A percentile compares a stretch with the other conserved stretches of the same genome.
Conservation (phyloP, 805 yeast genomes). For the Soucietia sequanensis region DNA sequence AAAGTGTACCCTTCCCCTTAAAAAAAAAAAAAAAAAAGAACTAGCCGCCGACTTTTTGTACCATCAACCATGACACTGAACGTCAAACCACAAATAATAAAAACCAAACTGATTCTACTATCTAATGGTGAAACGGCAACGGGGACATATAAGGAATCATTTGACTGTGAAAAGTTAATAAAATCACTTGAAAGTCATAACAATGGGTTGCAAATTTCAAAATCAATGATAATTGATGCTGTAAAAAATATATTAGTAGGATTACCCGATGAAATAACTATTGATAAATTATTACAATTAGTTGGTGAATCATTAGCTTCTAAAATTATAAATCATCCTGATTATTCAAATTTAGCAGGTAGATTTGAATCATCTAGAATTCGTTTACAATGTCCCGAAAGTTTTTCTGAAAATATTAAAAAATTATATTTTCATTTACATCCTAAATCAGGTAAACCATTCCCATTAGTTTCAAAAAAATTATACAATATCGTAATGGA, state of each 20-base stretch:
- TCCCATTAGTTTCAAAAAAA: conserved; percentile 69
- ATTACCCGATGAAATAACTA: conserved; percentile 15
- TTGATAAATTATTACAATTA: conserved; percentile 24
- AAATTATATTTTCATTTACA: conserved; percentile 11
- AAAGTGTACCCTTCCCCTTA: too few relatives aligned
- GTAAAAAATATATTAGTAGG: conserved; percentile 7
- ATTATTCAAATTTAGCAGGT: conserved; percentile 35
- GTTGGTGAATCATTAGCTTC: conserved; percentile 35
- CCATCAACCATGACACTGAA: too few relatives aligned
- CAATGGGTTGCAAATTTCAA: neutral
- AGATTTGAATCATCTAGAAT: conserved; percentile 32
- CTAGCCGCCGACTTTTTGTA: too few relatives aligned
- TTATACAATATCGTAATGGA: conserved; percentile 62
- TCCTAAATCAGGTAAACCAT: conserved; percentile 8
- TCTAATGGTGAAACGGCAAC: neutral
- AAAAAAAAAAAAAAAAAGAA: too few relatives aligned
- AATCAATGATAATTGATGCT: neutral
- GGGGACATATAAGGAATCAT: neutral
- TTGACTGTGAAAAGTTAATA: neutral
- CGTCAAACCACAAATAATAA: neutral
- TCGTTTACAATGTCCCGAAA: conserved; percentile 13
- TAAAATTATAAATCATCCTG: conserved; percentile 33
- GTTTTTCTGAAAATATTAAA: conserved; percentile 26
- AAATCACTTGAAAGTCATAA: neutral
- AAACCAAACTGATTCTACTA: neutral